Evolutionary conservation across 495 filamentous ascomycete genomes (phyloP), one percentile per base, ranked within the genome.

Genomic region (Apiosordaria backusii): DNA sequence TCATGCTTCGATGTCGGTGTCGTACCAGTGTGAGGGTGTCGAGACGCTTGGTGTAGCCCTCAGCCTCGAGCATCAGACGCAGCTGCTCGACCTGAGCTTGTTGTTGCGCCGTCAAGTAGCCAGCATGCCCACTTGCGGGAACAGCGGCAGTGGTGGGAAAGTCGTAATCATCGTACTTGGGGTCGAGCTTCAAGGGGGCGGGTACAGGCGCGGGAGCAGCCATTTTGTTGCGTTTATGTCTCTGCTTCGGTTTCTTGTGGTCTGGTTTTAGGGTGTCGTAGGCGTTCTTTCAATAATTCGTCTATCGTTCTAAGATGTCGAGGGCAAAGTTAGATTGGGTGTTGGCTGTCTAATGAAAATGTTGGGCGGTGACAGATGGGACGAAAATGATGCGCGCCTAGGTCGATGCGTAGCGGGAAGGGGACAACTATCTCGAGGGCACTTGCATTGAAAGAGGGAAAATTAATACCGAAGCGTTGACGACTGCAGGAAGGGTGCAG

Each of bases 151-250:
- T 92, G 61, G 88, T 93, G 61, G 95, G 95, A 80, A 83, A 98
- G 75, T 97, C 94, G 81, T 96, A 97, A 81, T 94, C 79, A 79
- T 99, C 94, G 83, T 97, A 97, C 79, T 96, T 97, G 71, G 91
- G 83, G 77, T 96, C 90, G 63, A 87, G 81, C 75, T 88, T 79
- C 77, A 90, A 78, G 67, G 74, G 71, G 45, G 68, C 50, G 65
- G 68, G 65, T 53, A 61, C 59, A 58, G 68, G 65, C 29, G 27
- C 50, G 16, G 45, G 13, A 29, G 65, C 57, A 60, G 73, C 63
- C 65, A 61, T 72, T 61, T 61, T 72, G 62, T 65, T 63, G 23
- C 65, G 21, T 68, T 70, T 68, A 60, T 67, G 54, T 64, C 13
- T 50, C 35, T 45, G 54, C 53, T 57, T 35, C 15, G 40, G 2